Evolutionary conservation across 2,329 filamentous ascomycete species (phyloP), one percentile per base, ranked within the genome.

Genomic region (Blastomyces gilchristii): DNA sequence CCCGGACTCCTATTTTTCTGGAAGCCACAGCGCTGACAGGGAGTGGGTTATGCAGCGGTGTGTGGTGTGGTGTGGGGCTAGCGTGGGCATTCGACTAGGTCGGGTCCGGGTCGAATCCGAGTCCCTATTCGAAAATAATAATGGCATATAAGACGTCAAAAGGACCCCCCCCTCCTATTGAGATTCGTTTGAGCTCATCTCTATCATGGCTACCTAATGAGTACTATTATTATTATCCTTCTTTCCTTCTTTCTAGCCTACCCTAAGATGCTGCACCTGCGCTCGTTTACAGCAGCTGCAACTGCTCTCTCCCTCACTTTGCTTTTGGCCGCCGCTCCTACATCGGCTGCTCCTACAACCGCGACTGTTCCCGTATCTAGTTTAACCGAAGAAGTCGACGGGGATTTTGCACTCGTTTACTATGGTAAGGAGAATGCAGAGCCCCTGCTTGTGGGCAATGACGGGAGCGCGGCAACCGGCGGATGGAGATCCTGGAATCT

Each of bases 361-460:
- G 37, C 41, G 28, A 25, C 49, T 37, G 65, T 76, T 53, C 69
- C 73, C 6, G 65, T 78, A 61, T 71, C 73, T 4, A 71, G 74
- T 22, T 62, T 70, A 47, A 78, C 77, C 1, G 67, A 67, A 22
- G 68, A 72, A 9, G 68, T 80, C 62, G 75, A 78, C 52, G 78
- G 79, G 0, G 79, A 80, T 61, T 77, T 71, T 70, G 76, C 76
- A 1, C 66, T 74, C 3, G 68, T 77, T 4, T 76, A 76, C 69
- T 80, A 81, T 65, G 66, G 66, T 16, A 59, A 37, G 7, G 37
- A 47, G 16, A 12, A 34, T 1, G 64, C 62, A 1, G 58, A 65
- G 1, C 76, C 78, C 7, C 50, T 78, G 5, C 71, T 81, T 1
- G 67, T 81, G n/a, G 77, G 77, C 22, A 81, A 81, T 47, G 79